Percentiles rank a stretch among this genome's conserved stretches.
Evolutionary conservation across 2,329 filamentous ascomycete species (phyloP).

Genomic region (Xylariales sp.): DNA sequence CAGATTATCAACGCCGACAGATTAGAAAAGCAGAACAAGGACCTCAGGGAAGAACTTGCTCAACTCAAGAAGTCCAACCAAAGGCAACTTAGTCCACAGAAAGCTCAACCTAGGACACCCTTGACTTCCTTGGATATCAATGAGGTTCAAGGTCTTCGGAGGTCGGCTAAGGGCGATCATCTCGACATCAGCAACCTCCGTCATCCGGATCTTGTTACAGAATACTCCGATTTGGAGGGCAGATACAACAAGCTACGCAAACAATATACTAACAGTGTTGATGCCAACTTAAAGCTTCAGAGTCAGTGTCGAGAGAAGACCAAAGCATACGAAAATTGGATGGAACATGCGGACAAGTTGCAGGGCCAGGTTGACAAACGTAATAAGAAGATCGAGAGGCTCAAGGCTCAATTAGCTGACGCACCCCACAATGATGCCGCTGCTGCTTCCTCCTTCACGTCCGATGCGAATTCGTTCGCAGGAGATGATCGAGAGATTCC

Average conservation of each 20-base stretch:
- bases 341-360: slow-evolving; percentile 37
- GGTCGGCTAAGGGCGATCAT: slow-evolving; percentile 11
- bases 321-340: slow-evolving; percentile 40
- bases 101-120: slow-evolving; percentile 18
- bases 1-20: slow-evolving; percentile 27
- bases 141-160: slow-evolving; percentile 14
- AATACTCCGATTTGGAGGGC: slow-evolving; percentile 32
- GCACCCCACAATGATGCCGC: slow-evolving; percentile 8
- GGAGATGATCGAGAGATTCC: not conserved
- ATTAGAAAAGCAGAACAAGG: slow-evolving; percentile 38
- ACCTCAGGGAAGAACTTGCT: slow-evolving; percentile 33
- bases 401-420: slow-evolving; percentile 33
- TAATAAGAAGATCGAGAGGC: slow-evolving; percentile 33
- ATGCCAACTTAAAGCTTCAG: slow-evolving; percentile 22
- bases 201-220: slow-evolving; percentile 20
- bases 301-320: slow-evolving; percentile 37
- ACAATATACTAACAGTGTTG: slow-evolving; percentile 19
- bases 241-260: slow-evolving; percentile 35
- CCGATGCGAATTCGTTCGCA: slow-evolving; percentile 12
- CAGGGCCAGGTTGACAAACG: slow-evolving; percentile 26
- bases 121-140: slow-evolving; percentile 22
- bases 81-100: slow-evolving; percentile 12
- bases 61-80: slow-evolving; percentile 20
- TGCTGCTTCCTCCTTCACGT: slow-evolving; percentile 17
- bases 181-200: slow-evolving; percentile 14